Percentiles rank a stretch among this genome's conserved stretches.
These are phyloP conservation scores for Mucor irregularis DNA, from an alignment of 371 early-diverging fungal genomes.

Conservation along the genomic window DNA sequence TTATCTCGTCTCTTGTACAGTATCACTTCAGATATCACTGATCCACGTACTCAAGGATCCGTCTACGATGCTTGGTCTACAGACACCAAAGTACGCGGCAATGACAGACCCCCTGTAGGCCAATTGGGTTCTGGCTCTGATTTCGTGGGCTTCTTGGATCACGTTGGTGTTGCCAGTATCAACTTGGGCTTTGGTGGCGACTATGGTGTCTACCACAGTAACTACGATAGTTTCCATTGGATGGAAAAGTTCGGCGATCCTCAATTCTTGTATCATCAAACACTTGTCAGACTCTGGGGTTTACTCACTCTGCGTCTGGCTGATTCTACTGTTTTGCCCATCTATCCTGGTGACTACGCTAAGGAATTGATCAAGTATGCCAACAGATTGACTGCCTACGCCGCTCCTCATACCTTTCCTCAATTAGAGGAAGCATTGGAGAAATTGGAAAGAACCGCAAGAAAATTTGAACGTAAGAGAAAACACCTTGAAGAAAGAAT, in stretches of 20 bases:
- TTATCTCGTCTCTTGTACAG: conserved; percentile 51
- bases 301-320: conserved; percentile 39
- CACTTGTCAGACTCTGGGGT: conserved; percentile 47
- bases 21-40: conserved; percentile 46
- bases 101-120: conserved; percentile 17
- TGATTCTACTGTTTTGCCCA: conserved; percentile 36
- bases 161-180: conserved; percentile 60
- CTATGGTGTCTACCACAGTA: conserved; percentile 67
- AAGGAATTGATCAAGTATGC: conserved; percentile 8
- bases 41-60: conserved; percentile 47
- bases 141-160: conserved; percentile 58
- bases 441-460: neutral
- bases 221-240: conserved; percentile 49
- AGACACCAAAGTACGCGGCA: conserved; percentile 1
- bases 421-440: conserved; percentile 8
- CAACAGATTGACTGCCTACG: neutral
- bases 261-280: conserved; percentile 55
- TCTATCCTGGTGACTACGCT: conserved; percentile 41
- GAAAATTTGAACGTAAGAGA: conserved; percentile 10
- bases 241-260: conserved; percentile 70
- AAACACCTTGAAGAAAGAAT: conserved; percentile 5
- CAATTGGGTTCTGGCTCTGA: conserved; percentile 62
- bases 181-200: conserved; percentile 51
- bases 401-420: conserved; percentile 13
- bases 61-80: conserved; percentile 57